These are phyloP conservation scores for Apiospora malaysiana DNA, from an alignment of 2,329 filamentous ascomycete genomes.

Conservation along the genomic window DNA sequence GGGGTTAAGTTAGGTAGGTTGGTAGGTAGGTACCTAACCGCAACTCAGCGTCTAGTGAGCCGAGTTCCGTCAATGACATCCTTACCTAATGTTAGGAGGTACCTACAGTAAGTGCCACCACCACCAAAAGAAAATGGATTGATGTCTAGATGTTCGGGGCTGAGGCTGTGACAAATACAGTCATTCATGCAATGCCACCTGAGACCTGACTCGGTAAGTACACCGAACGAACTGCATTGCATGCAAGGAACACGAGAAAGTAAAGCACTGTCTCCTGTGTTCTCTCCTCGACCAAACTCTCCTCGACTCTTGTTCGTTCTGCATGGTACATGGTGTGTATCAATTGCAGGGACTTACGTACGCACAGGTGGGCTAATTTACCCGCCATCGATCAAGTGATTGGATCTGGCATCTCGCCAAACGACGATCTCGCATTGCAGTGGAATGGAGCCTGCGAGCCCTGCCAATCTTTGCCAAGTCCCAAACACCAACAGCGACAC, in stretches of 20 bases:
- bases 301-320: not conserved
- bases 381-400: constrained; percentile 12
- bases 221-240: constrained; percentile 1
- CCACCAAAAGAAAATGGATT: too few species aligned
- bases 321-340: too few species aligned
- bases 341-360: not conserved
- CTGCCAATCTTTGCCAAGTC: not conserved
- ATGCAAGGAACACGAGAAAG: not conserved
- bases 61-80: not conserved
- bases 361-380: constrained; percentile 6
- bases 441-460: not conserved
- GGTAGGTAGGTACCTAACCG: too few species aligned
- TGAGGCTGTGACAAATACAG: constrained; percentile 3
- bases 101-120: too few species aligned
- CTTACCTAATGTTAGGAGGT: too few species aligned
- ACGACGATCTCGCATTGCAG: constrained; percentile 16
- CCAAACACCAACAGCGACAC: not conserved
- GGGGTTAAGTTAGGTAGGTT: too few species aligned
- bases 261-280: too few species aligned
- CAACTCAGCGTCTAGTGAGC: not conserved
- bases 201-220: not conserved
- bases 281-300: too few species aligned
- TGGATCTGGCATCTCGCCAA: constrained; percentile 10
- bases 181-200: constrained; percentile 1
- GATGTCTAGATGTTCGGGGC: not conserved